Base-by-base conservation (phyloP, 495 filamentous ascomycete species). In the Aspergillus funiculosus region DNA sequence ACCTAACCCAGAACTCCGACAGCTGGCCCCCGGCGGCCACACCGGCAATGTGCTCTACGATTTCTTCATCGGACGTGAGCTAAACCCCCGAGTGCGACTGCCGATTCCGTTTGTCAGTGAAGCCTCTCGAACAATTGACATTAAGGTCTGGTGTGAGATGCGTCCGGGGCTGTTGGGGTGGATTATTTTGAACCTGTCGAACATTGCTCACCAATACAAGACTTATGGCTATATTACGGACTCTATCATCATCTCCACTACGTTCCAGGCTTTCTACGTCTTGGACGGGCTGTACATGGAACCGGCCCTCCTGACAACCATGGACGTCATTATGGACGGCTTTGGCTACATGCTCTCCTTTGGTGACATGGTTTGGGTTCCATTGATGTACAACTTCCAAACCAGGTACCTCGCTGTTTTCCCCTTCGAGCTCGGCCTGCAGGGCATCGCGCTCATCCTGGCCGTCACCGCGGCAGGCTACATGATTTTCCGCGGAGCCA, bases 281-380 rank as follows among this genome's bases (percentile, higher is more conserved):
- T 68, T 96, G 39, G 94, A 98, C 62, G 76, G 78, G 0, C 76
- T 87, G n/a, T 89, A 82, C 68, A 90, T 90, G 80, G 92, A 98
- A 61, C 77, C 88, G 0, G 84, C 91, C 1, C 82, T 98, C 49
- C 73, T 98, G 54, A 97, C 94, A 2, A 96, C 89, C 7, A 96
- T 98, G 67, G 94, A 98, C 63, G 85, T 97, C 58, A 94, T 82
- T 45, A 86, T 81, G 57, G 92, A 98, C 57, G 94, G 92, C 10
- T 96, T 97, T 55, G 94, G 92, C 34, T 88, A 85, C 63, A 98
- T 98, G 92, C 70, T 98, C n/a, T 73, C 86, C 2, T 97, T 96
- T 52, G 92, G 91, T 25, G 92, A 97, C 56, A 73, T 96, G 3
- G 86, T 83, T 54, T 97, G 92, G 94, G 74, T 96, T 7, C 92